A percentile compares a stretch with the other conserved stretches of the same genome.
These are phyloP conservation scores for Phialemoniopsis sp. DNA, from an alignment of 2,329 filamentous ascomycete species.

Conservation along the genomic window DNA sequence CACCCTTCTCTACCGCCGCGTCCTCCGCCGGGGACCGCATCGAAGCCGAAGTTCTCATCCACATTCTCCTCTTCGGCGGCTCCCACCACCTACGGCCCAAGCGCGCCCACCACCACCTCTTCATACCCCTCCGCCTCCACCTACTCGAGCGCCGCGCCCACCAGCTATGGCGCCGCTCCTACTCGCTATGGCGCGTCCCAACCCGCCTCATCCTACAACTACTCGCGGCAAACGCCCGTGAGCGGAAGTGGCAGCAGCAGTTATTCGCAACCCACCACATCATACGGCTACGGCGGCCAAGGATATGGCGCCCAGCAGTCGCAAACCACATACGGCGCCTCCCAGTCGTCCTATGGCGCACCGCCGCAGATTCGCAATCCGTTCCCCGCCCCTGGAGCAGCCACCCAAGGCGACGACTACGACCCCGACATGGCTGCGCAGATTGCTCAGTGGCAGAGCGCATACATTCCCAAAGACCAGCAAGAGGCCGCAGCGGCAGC, in stretches of 20 bases:
- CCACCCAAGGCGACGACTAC: slow-evolving; percentile 35
- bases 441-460: slow-evolving; percentile 92
- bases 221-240: slow-evolving; percentile 24
- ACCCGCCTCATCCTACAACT: slow-evolving; percentile 17
- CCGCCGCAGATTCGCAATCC: slow-evolving; percentile 75
- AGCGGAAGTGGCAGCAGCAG: slow-evolving; percentile 18
- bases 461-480: slow-evolving; percentile 67
- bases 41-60: slow-evolving; percentile 1
- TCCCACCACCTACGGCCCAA: slow-evolving; percentile 16
- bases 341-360: slow-evolving; percentile 38
- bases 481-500: slow-evolving; percentile 21
- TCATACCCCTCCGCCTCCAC: too few species aligned
- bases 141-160: too few species aligned
- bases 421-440: slow-evolving; percentile 85
- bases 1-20: slow-evolving; percentile 16
- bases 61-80: slow-evolving; percentile 37
- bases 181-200: slow-evolving; percentile 2
- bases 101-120: slow-evolving; percentile 25
- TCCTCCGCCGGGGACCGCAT: slow-evolving; percentile 8
- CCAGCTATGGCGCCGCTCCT: slow-evolving; percentile 33
- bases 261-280: slow-evolving; percentile 18
- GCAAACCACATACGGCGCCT: slow-evolving; percentile 35
- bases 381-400: slow-evolving; percentile 59
- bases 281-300: slow-evolving; percentile 9
- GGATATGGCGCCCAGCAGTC: slow-evolving; percentile 23